phyloP scores from a whole-genome alignment of 805 yeast species.

The Huiozyma naganishii region DNA sequence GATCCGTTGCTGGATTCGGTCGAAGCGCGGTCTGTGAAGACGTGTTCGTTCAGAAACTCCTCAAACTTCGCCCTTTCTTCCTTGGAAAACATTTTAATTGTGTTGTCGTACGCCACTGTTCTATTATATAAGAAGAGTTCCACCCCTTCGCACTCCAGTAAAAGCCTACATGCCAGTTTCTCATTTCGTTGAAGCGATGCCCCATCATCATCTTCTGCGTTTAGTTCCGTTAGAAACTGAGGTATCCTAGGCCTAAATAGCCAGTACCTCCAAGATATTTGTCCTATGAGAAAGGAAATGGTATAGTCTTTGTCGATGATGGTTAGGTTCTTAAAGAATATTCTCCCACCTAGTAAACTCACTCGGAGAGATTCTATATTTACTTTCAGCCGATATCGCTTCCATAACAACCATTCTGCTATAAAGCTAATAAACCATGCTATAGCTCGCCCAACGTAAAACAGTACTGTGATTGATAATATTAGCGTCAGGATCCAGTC shows the following conservation, averaged over 20 bases:
- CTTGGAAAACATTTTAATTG: constrained; percentile 31
- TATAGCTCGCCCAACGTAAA: constrained; percentile 63
- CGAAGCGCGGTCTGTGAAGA: constrained; percentile 8
- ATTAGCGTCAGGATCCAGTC: constrained; percentile 70
- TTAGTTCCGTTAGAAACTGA: constrained; percentile 8
- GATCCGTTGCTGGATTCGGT: constrained; percentile 1
- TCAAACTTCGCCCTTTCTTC: constrained; percentile 15
- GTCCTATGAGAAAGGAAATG: constrained; percentile 56
- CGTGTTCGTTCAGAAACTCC: constrained; percentile 13
- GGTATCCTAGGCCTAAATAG: constrained; percentile 33
- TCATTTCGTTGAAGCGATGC: constrained; percentile 27
- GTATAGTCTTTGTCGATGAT: constrained; percentile 68
- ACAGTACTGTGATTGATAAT: constrained; percentile 51
- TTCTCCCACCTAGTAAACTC: constrained; percentile 72
- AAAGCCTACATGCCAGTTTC: constrained; percentile 44
- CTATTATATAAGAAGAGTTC: constrained; percentile 81
- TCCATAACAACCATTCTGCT: constrained; percentile 53
- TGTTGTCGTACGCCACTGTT: constrained; percentile 61
- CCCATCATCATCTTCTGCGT: constrained; percentile 9
- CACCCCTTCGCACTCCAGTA: constrained; percentile 57
- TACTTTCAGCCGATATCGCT: constrained; percentile 42
- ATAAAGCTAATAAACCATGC: constrained; percentile 48
- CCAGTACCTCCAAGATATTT: constrained; percentile 91
- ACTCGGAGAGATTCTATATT: constrained; percentile 65
- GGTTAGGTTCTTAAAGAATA: constrained; percentile 66